Evolutionary conservation across 1,284 basidiomycete genomes (phyloP).

Genomic region (Marasmius fiardii): DNA sequence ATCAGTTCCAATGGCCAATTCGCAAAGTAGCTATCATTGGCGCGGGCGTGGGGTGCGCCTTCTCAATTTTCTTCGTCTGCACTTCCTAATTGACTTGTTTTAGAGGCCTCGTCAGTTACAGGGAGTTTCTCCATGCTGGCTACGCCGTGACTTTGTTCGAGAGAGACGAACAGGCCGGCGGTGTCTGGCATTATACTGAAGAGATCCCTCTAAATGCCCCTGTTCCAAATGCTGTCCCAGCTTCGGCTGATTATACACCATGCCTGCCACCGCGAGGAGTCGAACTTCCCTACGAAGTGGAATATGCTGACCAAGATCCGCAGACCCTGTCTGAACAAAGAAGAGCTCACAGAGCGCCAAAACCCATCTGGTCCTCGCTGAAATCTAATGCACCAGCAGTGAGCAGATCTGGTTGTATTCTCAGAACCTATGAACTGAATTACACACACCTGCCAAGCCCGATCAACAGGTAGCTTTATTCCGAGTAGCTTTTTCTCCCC

Average conservation of each 20-base stretch:
- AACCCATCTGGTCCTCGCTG: slow-evolving; percentile 39
- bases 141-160: slow-evolving; percentile 41
- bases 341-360: slow-evolving; percentile 31
- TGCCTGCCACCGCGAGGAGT: slow-evolving; percentile 30
- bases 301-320: slow-evolving; percentile 23
- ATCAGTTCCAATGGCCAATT: slow-evolving; percentile 33
- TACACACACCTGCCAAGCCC: not conserved
- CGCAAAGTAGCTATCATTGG: slow-evolving; percentile 35
- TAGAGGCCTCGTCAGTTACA: slow-evolving; percentile 33
- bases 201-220: slow-evolving; percentile 32
- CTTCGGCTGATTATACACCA: slow-evolving; percentile 36
- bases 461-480: not conserved
- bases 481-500: too few relatives aligned
- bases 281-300: slow-evolving; percentile 29
- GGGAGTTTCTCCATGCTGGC: slow-evolving; percentile 30
- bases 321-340: slow-evolving; percentile 12
- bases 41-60: slow-evolving; percentile 32
- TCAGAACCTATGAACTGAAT: not conserved
- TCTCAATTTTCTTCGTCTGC: not conserved
- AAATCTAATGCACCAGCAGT: slow-evolving; percentile 41
- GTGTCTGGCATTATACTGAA: slow-evolving; percentile 45
- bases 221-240: slow-evolving; percentile 37
- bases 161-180: slow-evolving; percentile 36
- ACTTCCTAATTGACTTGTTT: not conserved
- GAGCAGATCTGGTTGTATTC: slow-evolving; percentile 9